Evolutionary conservation across 495 filamentous ascomycete species (phyloP).

Genomic region (Physcia stellaris): DNA sequence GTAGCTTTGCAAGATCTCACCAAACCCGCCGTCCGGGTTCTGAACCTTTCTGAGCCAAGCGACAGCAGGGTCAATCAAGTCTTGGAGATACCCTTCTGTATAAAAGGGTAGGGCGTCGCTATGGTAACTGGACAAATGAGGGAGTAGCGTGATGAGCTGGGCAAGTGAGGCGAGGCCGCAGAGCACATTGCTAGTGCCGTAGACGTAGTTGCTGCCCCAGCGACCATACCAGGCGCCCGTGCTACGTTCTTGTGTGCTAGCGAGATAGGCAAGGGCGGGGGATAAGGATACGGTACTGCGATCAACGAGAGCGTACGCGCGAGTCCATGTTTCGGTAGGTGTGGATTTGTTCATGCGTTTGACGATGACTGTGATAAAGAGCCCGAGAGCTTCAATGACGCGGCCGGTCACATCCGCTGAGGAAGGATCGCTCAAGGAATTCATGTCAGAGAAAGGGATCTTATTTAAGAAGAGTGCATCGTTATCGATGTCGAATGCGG

Average conservation of each 20-base stretch:
- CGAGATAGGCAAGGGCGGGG: constrained; percentile 15
- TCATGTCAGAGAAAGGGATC: constrained; percentile 33
- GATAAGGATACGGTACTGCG: constrained; percentile 8
- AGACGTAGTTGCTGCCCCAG: constrained; percentile 26
- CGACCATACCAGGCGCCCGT: constrained; percentile 26
- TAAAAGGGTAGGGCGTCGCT: no score
- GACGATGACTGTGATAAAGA: no score
- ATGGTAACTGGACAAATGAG: constrained; percentile 2
- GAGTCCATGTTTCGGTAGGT: background rate
- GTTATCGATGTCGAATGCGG: constrained; percentile 29
- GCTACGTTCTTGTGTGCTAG: constrained; percentile 13
- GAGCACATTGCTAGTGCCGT: constrained; percentile 24
- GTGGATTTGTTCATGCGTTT: no score
- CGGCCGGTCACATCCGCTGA: constrained; percentile 25
- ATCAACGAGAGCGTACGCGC: background rate
- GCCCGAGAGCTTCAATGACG: constrained; percentile 26
- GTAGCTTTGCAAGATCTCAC: constrained; percentile 19
- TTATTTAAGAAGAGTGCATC: constrained; percentile 26
- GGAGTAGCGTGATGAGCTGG: no score
- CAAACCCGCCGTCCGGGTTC: constrained; percentile 26
- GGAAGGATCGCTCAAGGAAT: constrained; percentile 23
- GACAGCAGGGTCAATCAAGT: constrained; percentile 9
- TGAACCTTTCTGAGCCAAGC: constrained; percentile 20
- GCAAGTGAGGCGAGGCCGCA: constrained; percentile 19
- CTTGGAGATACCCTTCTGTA: no score